Evolutionary conservation across 129 eudicot species (phyloP).

Genomic region (Glebionis coronaria): DNA sequence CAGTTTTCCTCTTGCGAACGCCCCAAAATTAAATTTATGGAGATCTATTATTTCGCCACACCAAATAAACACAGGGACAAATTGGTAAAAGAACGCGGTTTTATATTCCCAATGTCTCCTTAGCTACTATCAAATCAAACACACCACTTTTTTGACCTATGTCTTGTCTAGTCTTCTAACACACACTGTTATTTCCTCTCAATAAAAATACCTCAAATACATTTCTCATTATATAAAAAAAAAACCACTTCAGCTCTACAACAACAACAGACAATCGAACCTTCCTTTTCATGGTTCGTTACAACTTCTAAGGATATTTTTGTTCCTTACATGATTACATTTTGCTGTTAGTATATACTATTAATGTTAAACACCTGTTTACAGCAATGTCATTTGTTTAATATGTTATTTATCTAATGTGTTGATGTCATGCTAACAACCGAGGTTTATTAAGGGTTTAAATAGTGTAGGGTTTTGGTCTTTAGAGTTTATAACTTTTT

Average conservation of each 20-base stretch:
- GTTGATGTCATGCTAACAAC: not conserved
- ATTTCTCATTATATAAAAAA: not conserved
- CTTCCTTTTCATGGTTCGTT: conserved; percentile 5
- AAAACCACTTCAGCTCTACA: not conserved
- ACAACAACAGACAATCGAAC: not conserved
- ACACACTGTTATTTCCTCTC: not conserved
- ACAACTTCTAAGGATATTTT: not conserved
- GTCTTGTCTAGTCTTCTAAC: not conserved
- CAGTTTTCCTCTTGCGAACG: no score
- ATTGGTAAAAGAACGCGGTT: no score
- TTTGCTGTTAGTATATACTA: not conserved
- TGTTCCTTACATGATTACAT: not conserved
- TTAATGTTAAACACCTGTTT: conserved; percentile 2
- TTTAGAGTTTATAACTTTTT: not conserved
- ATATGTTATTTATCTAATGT: not conserved
- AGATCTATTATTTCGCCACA: no score
- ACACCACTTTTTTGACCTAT: not conserved
- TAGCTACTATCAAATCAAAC: not conserved
- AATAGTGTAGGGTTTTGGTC: not conserved
- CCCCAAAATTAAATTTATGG: no score
- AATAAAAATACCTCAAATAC: not conserved
- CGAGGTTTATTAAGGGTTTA: not conserved
- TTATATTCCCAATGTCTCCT: not conserved
- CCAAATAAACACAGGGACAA: no score
- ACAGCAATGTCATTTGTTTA: not conserved